Conservation (phyloP, 768 basidiomycete species). For the Pisolithus orientalis region DNA sequence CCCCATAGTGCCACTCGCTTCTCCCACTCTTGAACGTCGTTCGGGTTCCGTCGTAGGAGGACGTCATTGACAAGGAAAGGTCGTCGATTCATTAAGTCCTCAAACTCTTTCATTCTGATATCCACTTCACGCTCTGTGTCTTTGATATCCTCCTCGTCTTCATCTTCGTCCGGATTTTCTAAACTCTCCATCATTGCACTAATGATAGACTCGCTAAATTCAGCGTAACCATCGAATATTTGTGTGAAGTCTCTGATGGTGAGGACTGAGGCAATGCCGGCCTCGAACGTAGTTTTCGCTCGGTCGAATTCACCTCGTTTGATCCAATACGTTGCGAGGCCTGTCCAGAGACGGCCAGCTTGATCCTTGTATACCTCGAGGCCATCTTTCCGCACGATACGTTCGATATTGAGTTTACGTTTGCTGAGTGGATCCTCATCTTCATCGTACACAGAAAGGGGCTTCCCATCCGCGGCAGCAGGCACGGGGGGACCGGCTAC, state of each 20-base stretch:
- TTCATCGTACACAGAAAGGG: slow-evolving; percentile 55
- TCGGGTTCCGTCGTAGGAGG: slow-evolving; percentile 84
- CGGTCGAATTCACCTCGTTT: slow-evolving; percentile 94
- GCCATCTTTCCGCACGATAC: slow-evolving; percentile 80
- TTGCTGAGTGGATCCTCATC: slow-evolving; percentile 76
- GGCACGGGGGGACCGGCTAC: slow-evolving; percentile 61
- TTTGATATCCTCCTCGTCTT: slow-evolving; percentile 70
- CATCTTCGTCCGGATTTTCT: slow-evolving; percentile 69
- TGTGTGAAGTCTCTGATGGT: slow-evolving; percentile 97
- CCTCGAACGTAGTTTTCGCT: slow-evolving; percentile 83
- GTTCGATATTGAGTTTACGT: slow-evolving; percentile 78
- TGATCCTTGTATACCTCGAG: slow-evolving; percentile 91
- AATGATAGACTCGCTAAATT: slow-evolving; percentile 88
- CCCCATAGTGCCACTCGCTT: slow-evolving; percentile 92
- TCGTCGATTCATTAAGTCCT: slow-evolving; percentile 88
- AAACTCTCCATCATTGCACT: slow-evolving; percentile 84
- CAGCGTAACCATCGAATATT: slow-evolving; percentile 94
- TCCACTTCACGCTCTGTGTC: slow-evolving; percentile 85
- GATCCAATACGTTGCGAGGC: slow-evolving; percentile 96
- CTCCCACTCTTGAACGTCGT: slow-evolving; percentile 99
- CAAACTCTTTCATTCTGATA: slow-evolving; percentile 84
- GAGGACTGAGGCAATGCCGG: slow-evolving; percentile 75
- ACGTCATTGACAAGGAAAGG: slow-evolving; percentile 98
- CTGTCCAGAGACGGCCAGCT: slow-evolving; percentile 93
- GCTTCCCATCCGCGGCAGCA: slow-evolving; percentile 44